These are phyloP conservation scores for Scheffersomyces lignosus DNA, from an alignment of 805 yeast genomes.

Conservation along the genomic window DNA sequence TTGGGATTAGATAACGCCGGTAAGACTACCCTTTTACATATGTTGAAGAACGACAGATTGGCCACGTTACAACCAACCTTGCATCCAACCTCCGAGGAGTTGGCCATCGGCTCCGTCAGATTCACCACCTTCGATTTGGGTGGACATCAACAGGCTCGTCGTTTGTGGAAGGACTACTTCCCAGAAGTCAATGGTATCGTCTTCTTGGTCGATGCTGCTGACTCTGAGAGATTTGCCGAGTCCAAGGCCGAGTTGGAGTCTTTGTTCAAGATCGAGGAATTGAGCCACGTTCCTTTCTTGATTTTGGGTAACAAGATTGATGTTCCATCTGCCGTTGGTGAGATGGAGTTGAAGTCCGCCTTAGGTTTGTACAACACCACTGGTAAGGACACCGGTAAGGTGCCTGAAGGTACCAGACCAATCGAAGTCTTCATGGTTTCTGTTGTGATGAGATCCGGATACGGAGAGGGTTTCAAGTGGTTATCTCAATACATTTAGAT, in stretches of 20 bases:
- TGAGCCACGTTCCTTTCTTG: conserved; percentile 85
- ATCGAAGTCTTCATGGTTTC: conserved; percentile 97
- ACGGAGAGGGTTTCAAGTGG: conserved; percentile 98
- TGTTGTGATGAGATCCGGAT: conserved; percentile 97
- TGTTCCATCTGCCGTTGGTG: conserved; percentile 89
- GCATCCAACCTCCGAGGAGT: conserved; percentile 98
- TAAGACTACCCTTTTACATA: conserved; percentile 46
- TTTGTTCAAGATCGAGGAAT: conserved; percentile 88
- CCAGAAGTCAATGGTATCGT: conserved; percentile 99
- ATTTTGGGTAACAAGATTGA: conserved; percentile 97
- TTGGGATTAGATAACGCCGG: conserved; percentile 51
- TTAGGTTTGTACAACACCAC: conserved; percentile 87
- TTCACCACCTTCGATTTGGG: conserved; percentile 98
- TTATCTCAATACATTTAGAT: conserved; percentile 86
- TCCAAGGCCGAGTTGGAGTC: conserved; percentile 94
- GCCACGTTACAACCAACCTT: conserved; percentile 97
- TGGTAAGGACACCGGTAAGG: conserved; percentile 71
- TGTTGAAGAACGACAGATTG: conserved; percentile 84
- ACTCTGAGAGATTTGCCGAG: conserved; percentile 91
- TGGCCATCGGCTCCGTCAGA: conserved; percentile 93
- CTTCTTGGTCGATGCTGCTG: conserved; percentile 95
- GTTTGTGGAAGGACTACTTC: conserved; percentile 99
- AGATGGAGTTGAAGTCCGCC: conserved; percentile 88
- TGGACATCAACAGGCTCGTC: conserved; percentile 98
- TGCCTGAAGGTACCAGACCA: conserved; percentile 78